Evolutionary conservation across 768 basidiomycete species (phyloP), one percentile per base, ranked within the genome.

Genomic region (Suillus placidus): DNA sequence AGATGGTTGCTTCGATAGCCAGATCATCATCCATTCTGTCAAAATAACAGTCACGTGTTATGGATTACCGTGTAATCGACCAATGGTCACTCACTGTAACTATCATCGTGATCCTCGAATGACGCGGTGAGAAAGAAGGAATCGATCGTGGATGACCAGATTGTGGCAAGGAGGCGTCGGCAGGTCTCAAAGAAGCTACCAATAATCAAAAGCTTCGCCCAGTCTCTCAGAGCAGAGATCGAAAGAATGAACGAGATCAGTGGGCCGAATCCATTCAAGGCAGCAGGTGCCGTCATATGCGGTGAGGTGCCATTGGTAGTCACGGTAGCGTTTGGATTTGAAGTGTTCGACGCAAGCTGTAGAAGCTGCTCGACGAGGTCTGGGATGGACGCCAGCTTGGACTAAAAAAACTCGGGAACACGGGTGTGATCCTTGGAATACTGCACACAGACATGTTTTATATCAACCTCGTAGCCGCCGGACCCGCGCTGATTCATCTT

Each of bases 1-100:
- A n/a, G 83, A 78, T 23, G 86, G 82, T 49, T 87, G 86, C 61
- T 81, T 80, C 5, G 88, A 85, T 0, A 92, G 74, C 90, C 90
- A 92, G 47, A 82, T 76, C 82, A 90, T 83, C 70, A 92, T 81
- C 91, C 91, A 92, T 45, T 83, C 89, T 91, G 64, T 34, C 45
- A 45, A 57, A 38, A 37, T 55, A n/a, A 38, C 37, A 51, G 42
- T 68, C 56, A 62, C 37, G 34, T 13, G 43, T 57, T 63, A 47
- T 35, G 35, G 20, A 35, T 35, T 35, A 2, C n/a, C n/a, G 10
- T 37, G 3, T 20, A 18, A 67, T 52, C n/a, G 35, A 56, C 6
- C 34, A 55, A 68, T 13, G 43, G 45, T 2, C 26, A 68, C 87
- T 12, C 69, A 89, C 89, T 74, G 69, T 82, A 90, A 64, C 83